phyloP scores from a whole-genome alignment of 164 flowering plant genomes.

The Annona squamosa region DNA sequence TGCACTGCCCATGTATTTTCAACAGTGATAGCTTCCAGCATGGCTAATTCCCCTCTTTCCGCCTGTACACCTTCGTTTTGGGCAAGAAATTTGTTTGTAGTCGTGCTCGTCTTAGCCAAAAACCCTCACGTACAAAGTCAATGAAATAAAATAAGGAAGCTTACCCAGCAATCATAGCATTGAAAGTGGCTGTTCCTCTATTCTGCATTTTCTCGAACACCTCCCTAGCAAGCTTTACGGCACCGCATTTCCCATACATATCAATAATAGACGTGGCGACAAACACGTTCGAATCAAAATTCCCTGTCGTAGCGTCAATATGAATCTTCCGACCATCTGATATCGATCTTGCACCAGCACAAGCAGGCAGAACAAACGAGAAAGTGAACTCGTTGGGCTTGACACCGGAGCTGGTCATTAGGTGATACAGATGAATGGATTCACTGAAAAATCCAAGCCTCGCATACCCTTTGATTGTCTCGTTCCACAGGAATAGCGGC shows the following conservation, averaged over 20 bases:
- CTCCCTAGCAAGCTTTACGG: conserved; percentile 1
- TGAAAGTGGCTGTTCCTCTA: conserved; percentile 10
- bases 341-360: conserved; percentile 10
- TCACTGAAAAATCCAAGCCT: conserved; percentile 8
- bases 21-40: too few relatives aligned
- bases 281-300: conserved; percentile 11
- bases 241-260: conserved; percentile 19
- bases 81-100: too few relatives aligned
- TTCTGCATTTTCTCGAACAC: conserved; percentile 18
- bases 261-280: conserved; percentile 17
- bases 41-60: too few relatives aligned
- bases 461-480: conserved; percentile 12
- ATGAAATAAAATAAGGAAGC: not conserved
- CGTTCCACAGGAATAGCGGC: conserved; percentile 18
- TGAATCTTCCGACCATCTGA: conserved; percentile 10
- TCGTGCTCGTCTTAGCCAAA: too few relatives aligned
- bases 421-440: conserved; percentile 4
- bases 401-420: conserved; percentile 1
- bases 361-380: conserved; percentile 14
- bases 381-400: conserved; percentile 17
- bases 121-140: too few relatives aligned
- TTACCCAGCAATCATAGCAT: conserved; percentile 18
- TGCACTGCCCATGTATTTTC: too few relatives aligned
- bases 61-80: too few relatives aligned
- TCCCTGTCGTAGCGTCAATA: not conserved